Evolutionary conservation across 805 yeast species (phyloP).

Genomic region (Zygosaccharomyces kombuchaensis): DNA sequence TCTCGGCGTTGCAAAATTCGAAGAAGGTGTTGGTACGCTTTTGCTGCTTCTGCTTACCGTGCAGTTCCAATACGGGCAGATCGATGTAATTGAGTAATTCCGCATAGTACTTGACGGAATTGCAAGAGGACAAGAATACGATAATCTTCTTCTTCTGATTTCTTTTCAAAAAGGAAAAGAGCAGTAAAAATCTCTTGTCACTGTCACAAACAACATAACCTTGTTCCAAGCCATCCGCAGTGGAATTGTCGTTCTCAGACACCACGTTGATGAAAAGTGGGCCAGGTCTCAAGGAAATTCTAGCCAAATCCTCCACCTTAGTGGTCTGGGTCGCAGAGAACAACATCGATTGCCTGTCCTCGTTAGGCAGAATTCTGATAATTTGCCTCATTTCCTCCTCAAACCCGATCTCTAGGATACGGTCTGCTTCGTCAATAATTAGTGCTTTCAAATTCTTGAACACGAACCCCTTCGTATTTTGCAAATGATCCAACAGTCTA

Average conservation of each 20-base stretch:
- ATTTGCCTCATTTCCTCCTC: constrained; percentile 99
- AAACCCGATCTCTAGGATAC: constrained; percentile 95
- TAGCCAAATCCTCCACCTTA: constrained; percentile 95
- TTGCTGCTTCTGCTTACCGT: constrained; percentile 98
- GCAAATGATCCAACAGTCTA: constrained; percentile 90
- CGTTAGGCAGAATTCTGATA: constrained; percentile 85
- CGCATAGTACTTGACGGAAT: constrained; percentile 93
- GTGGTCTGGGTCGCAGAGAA: constrained; percentile 99
- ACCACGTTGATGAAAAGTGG: constrained; percentile 93
- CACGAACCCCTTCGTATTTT: constrained; percentile 89
- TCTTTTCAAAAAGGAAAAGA: constrained; percentile 91
- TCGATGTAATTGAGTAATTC: constrained; percentile 94
- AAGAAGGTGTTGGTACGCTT: constrained; percentile 97
- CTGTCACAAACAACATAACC: constrained; percentile 98
- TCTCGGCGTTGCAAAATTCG: constrained; percentile 95
- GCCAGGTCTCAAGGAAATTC: constrained; percentile 91
- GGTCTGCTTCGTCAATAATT: constrained; percentile 96
- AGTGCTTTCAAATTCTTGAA: constrained; percentile 92
- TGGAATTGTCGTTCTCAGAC: constrained; percentile 73
- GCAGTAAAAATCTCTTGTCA: constrained; percentile 83
- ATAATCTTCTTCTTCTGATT: constrained; percentile 87
- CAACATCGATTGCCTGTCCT: constrained; percentile 92
- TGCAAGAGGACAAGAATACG: constrained; percentile 94
- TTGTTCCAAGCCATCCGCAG: constrained; percentile 96
- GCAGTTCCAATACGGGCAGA: constrained; percentile 91